Conservation (phyloP, 2,329 filamentous ascomycete species). For the Fusarium floridanum region DNA sequence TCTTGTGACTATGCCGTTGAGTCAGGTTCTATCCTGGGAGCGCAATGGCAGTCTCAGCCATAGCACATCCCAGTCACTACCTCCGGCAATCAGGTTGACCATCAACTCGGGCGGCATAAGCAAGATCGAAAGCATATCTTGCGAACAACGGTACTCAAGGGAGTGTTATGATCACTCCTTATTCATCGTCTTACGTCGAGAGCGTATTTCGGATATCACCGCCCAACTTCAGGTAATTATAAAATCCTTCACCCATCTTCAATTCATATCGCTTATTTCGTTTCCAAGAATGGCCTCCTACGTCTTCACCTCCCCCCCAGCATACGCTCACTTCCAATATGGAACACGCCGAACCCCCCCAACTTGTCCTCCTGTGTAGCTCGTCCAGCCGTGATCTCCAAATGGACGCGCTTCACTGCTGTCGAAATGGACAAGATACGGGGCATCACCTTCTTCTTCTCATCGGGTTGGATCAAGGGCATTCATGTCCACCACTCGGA, state of each 20-base stretch:
- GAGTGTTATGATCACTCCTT: neutral
- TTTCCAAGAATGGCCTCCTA: neutral
- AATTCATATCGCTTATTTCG: neutral
- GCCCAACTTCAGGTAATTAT: neutral
- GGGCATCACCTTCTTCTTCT: slow-evolving; percentile 5
- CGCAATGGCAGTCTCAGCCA: neutral
- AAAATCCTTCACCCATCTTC: neutral
- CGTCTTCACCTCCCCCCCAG: neutral
- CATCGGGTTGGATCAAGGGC: neutral
- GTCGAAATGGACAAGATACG: neutral
- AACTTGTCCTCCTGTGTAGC: neutral
- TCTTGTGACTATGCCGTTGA: neutral
- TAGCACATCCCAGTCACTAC: neutral
- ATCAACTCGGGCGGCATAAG: neutral
- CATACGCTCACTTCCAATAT: neutral
- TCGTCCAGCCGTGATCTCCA: neutral
- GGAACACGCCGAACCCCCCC: neutral
- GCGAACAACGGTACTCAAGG: neutral
- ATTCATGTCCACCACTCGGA: neutral
- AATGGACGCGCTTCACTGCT: neutral
- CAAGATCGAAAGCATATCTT: neutral
- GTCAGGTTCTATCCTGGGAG: neutral
- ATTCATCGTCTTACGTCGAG: neutral
- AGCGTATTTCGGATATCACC: neutral
- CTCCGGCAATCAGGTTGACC: neutral